Base-by-base conservation (phyloP, 2,329 filamentous ascomycete species). In the Penicillium brevicompactum region DNA sequence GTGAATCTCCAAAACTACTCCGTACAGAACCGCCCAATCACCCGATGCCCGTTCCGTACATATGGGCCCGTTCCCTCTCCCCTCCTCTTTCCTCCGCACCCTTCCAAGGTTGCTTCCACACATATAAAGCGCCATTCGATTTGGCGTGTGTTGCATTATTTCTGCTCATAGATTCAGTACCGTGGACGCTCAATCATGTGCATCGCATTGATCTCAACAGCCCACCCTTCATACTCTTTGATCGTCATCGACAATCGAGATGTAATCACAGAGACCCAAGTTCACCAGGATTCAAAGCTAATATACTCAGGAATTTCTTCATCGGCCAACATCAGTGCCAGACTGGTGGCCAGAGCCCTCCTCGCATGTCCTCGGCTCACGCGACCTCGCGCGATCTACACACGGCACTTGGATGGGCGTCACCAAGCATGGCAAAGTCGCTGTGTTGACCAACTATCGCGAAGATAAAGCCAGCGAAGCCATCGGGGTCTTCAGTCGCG, bases 241-340 rank as follows among this genome's bases (percentile, higher is more conserved):
- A 88, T 93, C 64, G 76, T 90, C 57, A 79, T 92, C 69, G 85
- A 92, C 75, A 93, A 93, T 72, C 84, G 90, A 64, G 90, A 93
- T 77, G 89, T 80, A 72, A 53, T 68, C 56, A 27, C 34, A 14
- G 38, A 10, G 9, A 3, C n/a, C 41, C 9, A 27, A 38, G 4
- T 22, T 5, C 40, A 11, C 8, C 30, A 11, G 3, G 21, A 24
- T 22, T 24, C 5, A 18, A 43, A 37, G 40, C 58, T 64, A 32
- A 58, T 21, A 27, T n/a, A 42, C n/a, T 10, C 58, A 84, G 82
- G 85, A 88, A 75, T 87, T 82, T 61, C 77, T 87, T 49, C 78
- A 78, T 58, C 82, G 85, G 32, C 85, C 85, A 48, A 88, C 85
- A 21, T 79, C 82, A 31, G 73, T 74, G 32, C 84, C 82, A 55